Conservation (phyloP, 148 eudicot species). For the Rhododendron ferrugineum region DNA sequence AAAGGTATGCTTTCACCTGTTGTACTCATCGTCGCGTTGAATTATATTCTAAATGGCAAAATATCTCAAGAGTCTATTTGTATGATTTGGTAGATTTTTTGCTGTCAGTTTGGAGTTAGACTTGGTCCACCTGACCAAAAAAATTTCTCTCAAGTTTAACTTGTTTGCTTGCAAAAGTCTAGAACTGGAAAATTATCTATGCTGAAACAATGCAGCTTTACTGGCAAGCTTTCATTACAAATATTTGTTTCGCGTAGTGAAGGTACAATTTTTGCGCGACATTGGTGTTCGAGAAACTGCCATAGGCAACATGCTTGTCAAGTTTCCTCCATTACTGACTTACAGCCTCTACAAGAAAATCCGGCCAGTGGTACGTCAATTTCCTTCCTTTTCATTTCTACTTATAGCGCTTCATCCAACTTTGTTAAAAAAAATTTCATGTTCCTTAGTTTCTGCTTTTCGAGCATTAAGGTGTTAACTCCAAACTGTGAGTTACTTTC, state of each 20-base stretch:
- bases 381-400: slow-evolving; percentile 9
- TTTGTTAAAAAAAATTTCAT: too few relatives aligned
- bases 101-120: background rate
- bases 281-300: slow-evolving; percentile 76
- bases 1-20: slow-evolving; percentile 45
- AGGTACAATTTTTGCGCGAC: slow-evolving; percentile 87
- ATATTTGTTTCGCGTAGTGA: slow-evolving; percentile 6
- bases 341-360: slow-evolving; percentile 94
- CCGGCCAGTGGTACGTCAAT: slow-evolving; percentile 77
- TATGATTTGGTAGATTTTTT: background rate
- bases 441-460: background rate
- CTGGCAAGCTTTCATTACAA: background rate
- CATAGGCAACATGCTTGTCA: slow-evolving; percentile 74
- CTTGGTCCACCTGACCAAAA: background rate
- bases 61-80: background rate
- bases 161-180: background rate
- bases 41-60: background rate
- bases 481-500: background rate
- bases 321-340: slow-evolving; percentile 76
- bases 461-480: background rate
- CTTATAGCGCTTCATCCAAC: background rate
- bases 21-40: background rate
- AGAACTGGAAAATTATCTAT: background rate
- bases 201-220: background rate
- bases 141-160: background rate